Evolutionary conservation across 768 basidiomycete genomes (phyloP).

Genomic region (Coprinellus aureogranulatus): DNA sequence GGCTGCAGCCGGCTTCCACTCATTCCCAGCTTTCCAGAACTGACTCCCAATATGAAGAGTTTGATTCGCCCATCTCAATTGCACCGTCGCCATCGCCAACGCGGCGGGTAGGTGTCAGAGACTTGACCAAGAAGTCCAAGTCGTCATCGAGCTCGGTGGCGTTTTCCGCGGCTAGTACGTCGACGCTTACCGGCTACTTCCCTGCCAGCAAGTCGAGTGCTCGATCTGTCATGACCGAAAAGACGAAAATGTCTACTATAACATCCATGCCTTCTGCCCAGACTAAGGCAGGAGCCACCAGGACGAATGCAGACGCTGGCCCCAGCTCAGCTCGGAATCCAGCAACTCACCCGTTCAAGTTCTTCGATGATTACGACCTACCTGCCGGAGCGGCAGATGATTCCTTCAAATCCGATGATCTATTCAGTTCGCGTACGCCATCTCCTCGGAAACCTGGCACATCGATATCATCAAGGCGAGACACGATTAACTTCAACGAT

Average conservation of each 20-base stretch:
- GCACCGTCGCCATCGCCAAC: background rate
- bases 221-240: background rate
- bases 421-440: background rate
- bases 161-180: background rate
- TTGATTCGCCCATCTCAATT: background rate
- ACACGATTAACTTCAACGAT: background rate
- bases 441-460: background rate
- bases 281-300: no score
- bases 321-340: background rate
- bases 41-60: background rate
- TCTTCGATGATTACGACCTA: background rate
- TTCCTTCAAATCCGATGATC: background rate
- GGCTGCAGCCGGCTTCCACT: background rate
- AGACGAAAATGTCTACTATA: background rate
- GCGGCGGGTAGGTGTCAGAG: background rate
- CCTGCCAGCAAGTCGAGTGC: background rate
- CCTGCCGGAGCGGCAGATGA: background rate
- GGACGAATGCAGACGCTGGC: no score
- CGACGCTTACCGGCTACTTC: background rate
- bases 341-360: background rate
- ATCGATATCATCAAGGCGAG: no score
- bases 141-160: background rate
- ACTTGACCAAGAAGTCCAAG: constrained; percentile 7
- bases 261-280: no score
- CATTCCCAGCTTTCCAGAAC: background rate